Evolutionary conservation across 345 rosid species (phyloP).

Genomic region (Linum tenue): DNA sequence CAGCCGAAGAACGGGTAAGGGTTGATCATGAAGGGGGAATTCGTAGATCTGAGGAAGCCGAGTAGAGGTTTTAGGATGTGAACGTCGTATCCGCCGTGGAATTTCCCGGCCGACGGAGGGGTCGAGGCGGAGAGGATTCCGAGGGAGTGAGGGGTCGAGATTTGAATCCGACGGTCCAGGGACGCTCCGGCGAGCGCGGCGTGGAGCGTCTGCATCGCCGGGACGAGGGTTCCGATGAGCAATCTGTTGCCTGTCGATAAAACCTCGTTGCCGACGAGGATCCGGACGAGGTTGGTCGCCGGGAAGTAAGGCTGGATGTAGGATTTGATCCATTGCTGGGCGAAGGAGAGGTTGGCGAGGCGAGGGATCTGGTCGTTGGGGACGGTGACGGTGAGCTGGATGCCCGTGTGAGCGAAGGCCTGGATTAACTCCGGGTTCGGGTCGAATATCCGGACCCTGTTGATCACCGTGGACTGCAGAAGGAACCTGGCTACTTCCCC

Average conservation of each 20-base stretch:
- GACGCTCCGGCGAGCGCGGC: constrained; percentile 49
- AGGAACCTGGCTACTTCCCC: constrained; percentile 59
- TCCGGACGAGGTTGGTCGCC: constrained; percentile 56
- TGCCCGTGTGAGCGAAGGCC: constrained; percentile 60
- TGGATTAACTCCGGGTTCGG: constrained; percentile 40
- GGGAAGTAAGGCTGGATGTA: constrained; percentile 51
- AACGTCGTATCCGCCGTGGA: constrained; percentile 50
- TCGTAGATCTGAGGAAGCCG: constrained; percentile 51
- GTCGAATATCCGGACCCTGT: constrained; percentile 64
- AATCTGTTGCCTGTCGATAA: constrained; percentile 42
- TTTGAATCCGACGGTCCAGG: constrained; percentile 50
- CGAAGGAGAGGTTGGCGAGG: constrained; percentile 39
- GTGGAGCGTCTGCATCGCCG: constrained; percentile 70
- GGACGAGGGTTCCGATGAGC: constrained; percentile 40
- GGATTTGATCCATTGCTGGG: constrained; percentile 53
- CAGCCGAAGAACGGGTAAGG: constrained; percentile 83
- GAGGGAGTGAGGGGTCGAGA: constrained; percentile 76
- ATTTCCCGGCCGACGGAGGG: constrained; percentile 67
- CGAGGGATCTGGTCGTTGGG: constrained; percentile 64
- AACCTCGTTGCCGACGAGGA: constrained; percentile 83
- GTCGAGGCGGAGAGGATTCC: constrained; percentile 57
- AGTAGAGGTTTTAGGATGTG: constrained; percentile 66
- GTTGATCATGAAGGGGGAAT: constrained; percentile 68
- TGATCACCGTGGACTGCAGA: constrained; percentile 50
- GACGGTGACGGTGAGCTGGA: constrained; percentile 50